Evolutionary conservation across 176 grass and related monocot species (phyloP).

Genomic region (Thinopyrum elongatum): DNA sequence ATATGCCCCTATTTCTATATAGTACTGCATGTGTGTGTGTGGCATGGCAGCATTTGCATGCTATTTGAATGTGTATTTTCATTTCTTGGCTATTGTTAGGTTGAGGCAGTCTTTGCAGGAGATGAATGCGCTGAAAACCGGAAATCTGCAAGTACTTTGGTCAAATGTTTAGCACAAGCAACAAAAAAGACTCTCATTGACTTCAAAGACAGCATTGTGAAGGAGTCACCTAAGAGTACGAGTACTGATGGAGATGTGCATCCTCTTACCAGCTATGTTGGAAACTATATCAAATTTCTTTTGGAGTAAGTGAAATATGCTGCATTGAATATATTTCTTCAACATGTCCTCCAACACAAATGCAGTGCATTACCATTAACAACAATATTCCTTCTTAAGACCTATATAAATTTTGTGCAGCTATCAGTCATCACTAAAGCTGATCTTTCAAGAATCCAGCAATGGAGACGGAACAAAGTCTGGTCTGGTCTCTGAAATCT

Average conservation of each 20-base stretch:
- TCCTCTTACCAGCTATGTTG: constrained; percentile 60
- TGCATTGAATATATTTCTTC: background rate
- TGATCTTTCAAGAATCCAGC: constrained; percentile 41
- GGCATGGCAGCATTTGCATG: background rate
- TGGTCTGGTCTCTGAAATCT: constrained; percentile 39
- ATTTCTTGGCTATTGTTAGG: constrained; percentile 31
- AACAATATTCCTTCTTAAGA: background rate
- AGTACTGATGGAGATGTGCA: constrained; percentile 50
- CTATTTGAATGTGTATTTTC: background rate
- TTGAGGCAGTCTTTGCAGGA: constrained; percentile 54
- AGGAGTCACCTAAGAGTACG: constrained; percentile 40
- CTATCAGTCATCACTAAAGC: constrained; percentile 47
- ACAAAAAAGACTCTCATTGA: constrained; percentile 35
- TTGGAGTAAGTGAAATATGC: constrained; percentile 58
- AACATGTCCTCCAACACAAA: background rate
- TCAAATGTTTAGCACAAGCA: constrained; percentile 39
- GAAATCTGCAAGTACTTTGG: constrained; percentile 38
- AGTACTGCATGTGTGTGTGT: background rate
- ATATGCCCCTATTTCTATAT: background rate
- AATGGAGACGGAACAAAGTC: constrained; percentile 39
- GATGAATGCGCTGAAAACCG: constrained; percentile 37
- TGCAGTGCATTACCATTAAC: background rate
- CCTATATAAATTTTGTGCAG: constrained; percentile 34
- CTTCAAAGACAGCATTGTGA: constrained; percentile 56
- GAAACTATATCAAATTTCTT: constrained; percentile 56